phyloP scores from a whole-genome alignment of 2,329 filamentous ascomycete genomes.

The Berkeleyomyces basicola region DNA sequence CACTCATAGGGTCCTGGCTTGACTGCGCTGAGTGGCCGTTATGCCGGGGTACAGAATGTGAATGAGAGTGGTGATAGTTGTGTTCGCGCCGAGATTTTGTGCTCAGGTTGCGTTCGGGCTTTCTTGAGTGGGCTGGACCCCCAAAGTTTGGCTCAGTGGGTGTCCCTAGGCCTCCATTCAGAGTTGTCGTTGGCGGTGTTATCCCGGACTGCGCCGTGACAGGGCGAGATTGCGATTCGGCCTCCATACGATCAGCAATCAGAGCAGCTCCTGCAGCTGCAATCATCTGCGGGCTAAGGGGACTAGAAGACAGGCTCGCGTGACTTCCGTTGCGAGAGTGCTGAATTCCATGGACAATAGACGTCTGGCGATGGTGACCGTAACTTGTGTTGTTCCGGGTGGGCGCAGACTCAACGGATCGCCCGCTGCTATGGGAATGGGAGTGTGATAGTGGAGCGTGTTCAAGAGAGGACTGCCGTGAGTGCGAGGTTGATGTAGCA shows the following conservation, averaged over 20 bases:
- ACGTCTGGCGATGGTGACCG: constrained; percentile 89
- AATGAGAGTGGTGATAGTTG: constrained; percentile 59
- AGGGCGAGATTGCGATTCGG: constrained; percentile 26
- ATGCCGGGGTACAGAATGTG: constrained; percentile 36
- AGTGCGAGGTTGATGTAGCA: constrained; percentile 29
- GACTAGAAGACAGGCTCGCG: constrained; percentile 63
- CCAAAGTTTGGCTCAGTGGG: constrained; percentile 28
- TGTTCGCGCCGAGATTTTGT: constrained; percentile 52
- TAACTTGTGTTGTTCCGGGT: constrained; percentile 39
- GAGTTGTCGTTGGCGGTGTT: constrained; percentile 25
- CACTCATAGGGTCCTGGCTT: constrained; percentile 84
- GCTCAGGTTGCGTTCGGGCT: constrained; percentile 44
- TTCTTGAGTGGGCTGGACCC: constrained; percentile 29
- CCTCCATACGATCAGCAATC: constrained; percentile 34
- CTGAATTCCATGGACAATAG: constrained; percentile 90
- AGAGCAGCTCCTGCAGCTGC: constrained; percentile 45
- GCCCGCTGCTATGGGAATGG: constrained; percentile 22
- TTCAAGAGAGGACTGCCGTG: constrained; percentile 42
- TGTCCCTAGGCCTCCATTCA: constrained; percentile 22
- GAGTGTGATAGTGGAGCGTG: constrained; percentile 24
- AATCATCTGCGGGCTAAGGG: constrained; percentile 75
- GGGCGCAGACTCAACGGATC: constrained; percentile 26
- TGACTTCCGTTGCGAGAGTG: constrained; percentile 83
- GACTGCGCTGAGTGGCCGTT: constrained; percentile 36
- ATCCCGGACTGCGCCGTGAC: constrained; percentile 22